phyloP scores from a whole-genome alignment of 2,329 filamentous ascomycete genomes.

The Trichophyton mentagrophytes region DNA sequence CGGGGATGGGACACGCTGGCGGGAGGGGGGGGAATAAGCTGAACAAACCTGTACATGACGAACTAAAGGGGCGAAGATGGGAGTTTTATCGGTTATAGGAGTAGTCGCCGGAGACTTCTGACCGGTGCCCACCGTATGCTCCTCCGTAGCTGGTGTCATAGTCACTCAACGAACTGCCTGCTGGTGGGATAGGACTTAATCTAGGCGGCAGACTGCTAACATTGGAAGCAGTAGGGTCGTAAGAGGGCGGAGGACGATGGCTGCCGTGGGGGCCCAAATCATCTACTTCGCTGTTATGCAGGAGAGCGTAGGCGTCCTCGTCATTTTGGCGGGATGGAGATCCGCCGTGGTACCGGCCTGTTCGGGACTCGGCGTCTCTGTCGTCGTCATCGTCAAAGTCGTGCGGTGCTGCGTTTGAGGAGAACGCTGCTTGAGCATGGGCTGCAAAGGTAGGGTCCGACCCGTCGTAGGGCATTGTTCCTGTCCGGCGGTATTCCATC shows the following conservation, averaged over 20 bases:
- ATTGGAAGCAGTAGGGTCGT: constrained; percentile 25
- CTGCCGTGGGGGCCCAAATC: constrained; percentile 28
- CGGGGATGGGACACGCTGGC: too few species aligned
- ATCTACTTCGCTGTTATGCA: constrained; percentile 37
- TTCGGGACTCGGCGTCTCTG: constrained; percentile 27
- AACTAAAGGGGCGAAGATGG: background rate
- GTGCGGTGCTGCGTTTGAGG: constrained; percentile 32
- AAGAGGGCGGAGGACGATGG: constrained; percentile 24
- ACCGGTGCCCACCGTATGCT: constrained; percentile 22
- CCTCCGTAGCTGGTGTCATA: constrained; percentile 32
- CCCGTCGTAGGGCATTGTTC: constrained; percentile 38
- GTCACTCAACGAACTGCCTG: constrained; percentile 27
- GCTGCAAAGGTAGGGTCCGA: constrained; percentile 37
- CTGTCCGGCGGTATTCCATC: constrained; percentile 44
- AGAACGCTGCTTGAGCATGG: constrained; percentile 37
- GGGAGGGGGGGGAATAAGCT: background rate
- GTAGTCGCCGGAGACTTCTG: constrained; percentile 7
- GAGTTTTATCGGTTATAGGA: constrained; percentile 5
- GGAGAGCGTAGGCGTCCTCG: constrained; percentile 40
- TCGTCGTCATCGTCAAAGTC: constrained; percentile 34
- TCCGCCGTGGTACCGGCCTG: constrained; percentile 23
- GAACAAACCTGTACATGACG: background rate
- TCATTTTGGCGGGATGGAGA: constrained; percentile 32
- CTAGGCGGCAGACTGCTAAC: constrained; percentile 1
- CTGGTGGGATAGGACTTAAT: constrained; percentile 10